Percentiles rank a stretch among this genome's conserved stretches.
These are phyloP conservation scores for Vigna radiata DNA, from an alignment of 306 rosid species.

Conservation along the genomic window DNA sequence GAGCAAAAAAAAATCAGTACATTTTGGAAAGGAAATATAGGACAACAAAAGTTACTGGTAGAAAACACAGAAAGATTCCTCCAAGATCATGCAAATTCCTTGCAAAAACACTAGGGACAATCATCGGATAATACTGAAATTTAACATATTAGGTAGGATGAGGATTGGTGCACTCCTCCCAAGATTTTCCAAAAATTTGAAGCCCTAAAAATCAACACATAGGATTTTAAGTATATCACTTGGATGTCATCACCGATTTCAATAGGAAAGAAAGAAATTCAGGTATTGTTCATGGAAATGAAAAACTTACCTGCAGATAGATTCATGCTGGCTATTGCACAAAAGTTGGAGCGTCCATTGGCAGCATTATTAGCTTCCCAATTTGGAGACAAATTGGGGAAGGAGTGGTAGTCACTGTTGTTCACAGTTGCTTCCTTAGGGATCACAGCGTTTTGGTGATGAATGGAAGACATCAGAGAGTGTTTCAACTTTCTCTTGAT, in stretches of 20 bases:
- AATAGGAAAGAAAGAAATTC: background rate
- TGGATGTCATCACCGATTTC: background rate
- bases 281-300: conserved; percentile 2
- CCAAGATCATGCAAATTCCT: conserved; percentile 45
- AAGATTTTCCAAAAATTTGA: conserved; percentile 58
- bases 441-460: conserved; percentile 50
- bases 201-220: conserved; percentile 49
- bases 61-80: conserved; percentile 39
- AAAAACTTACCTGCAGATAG: conserved; percentile 48
- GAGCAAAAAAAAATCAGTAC: conserved; percentile 40
- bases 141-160: conserved; percentile 36
- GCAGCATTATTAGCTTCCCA: conserved; percentile 61
- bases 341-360: conserved; percentile 44
- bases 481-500: conserved; percentile 59
- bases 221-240: background rate
- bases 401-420: conserved; percentile 45
- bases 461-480: conserved; percentile 33
- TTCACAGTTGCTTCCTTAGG: conserved; percentile 50
- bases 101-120: conserved; percentile 41
- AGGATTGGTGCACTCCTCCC: conserved; percentile 58
- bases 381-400: conserved; percentile 60
- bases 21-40: conserved; percentile 46
- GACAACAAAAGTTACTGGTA: conserved; percentile 40
- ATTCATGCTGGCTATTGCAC: conserved; percentile 52
- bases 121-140: conserved; percentile 22